Base-by-base conservation (phyloP, 495 filamentous ascomycete genomes). In the Lophiostoma macrostomum region DNA sequence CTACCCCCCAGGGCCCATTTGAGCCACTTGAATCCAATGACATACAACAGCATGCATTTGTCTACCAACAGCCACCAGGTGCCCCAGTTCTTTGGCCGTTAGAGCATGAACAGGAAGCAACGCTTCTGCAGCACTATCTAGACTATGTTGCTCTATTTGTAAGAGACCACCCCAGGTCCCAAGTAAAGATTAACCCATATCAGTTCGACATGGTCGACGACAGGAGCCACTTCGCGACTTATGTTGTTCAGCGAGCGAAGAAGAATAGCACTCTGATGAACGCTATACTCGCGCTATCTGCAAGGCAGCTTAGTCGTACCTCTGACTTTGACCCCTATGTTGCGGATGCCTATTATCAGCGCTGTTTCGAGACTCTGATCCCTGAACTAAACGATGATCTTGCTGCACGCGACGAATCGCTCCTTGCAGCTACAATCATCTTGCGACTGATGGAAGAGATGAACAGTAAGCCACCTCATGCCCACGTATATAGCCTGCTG, bases 391-490 rank as follows among this genome's bases (percentile, higher is more conserved):
- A 58, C 46, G 53, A 62, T 14, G 40, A 24, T 43, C 37, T 53
- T 40, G 53, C 59, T 16, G 45, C 53, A 5, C 39, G 25, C 10
- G 59, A 62, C 19, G 59, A 62, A 28, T 48, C 53, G 0, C 49
- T 62, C n/a, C 35, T 62, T 7, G 48, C 59, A 24, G 59, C 59
- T 14, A 57, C 47, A 1, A 50, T 62, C 5, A 58, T 62, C 13
- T 30, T 62, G n/a, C 53, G 59, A 7, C 53, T 62, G 28, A 22
- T 62, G 22, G 59, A 62, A 37, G 59, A 62, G 44, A 50, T 62
- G 53, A 56, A 62, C 23, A 56, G 56, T 59, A 42, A 47, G 56
- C 7, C 20, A 6, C 13, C 14, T 20, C 13, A 7, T 25, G 25
- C 12, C 19, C 11, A 14, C 2, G 14, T 29, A 13, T 5, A 7